Percentiles rank a stretch among this genome's conserved stretches.
Evolutionary conservation across 2,329 filamentous ascomycete species (phyloP).

Genomic region (Fusarium solani-melongenae): DNA sequence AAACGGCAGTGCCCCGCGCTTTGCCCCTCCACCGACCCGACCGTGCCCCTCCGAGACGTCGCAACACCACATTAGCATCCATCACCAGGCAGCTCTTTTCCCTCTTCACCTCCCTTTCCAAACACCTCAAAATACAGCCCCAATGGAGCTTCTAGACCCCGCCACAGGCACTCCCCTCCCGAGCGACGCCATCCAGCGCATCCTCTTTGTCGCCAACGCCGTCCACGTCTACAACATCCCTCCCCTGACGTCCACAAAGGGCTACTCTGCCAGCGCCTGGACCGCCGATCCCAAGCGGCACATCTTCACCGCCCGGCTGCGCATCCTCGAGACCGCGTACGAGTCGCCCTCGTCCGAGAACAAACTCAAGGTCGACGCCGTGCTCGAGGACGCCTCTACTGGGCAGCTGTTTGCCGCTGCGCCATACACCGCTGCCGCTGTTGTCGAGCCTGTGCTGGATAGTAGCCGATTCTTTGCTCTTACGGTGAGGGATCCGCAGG

Average conservation of each 20-base stretch:
- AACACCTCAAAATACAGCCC: background rate
- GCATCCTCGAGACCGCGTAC: constrained; percentile 80
- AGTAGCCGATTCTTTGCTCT: constrained; percentile 87
- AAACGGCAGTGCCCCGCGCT: constrained; percentile 25
- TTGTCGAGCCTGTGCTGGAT: constrained; percentile 83
- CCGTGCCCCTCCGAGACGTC: constrained; percentile 5
- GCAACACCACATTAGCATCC: background rate
- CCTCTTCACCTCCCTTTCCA: background rate
- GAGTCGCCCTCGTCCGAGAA: constrained; percentile 54
- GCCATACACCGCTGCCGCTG: constrained; percentile 74
- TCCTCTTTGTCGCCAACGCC: constrained; percentile 79
- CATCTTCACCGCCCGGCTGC: constrained; percentile 87
- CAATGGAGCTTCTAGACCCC: constrained; percentile 76
- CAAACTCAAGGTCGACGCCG: constrained; percentile 76
- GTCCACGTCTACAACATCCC: constrained; percentile 92
- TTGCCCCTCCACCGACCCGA: constrained; percentile 33
- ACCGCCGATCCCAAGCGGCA: constrained; percentile 76
- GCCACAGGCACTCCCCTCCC: constrained; percentile 76
- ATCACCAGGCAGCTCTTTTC: background rate
- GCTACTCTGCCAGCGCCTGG: constrained; percentile 83
- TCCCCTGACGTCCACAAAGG: constrained; percentile 79
- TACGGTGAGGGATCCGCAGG: constrained; percentile 78
- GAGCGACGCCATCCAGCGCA: constrained; percentile 82
- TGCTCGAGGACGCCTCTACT: constrained; percentile 79
- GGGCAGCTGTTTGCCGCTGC: constrained; percentile 86